Base-by-base conservation (phyloP, 805 yeast species). In the Saturnispora halmiae region DNA sequence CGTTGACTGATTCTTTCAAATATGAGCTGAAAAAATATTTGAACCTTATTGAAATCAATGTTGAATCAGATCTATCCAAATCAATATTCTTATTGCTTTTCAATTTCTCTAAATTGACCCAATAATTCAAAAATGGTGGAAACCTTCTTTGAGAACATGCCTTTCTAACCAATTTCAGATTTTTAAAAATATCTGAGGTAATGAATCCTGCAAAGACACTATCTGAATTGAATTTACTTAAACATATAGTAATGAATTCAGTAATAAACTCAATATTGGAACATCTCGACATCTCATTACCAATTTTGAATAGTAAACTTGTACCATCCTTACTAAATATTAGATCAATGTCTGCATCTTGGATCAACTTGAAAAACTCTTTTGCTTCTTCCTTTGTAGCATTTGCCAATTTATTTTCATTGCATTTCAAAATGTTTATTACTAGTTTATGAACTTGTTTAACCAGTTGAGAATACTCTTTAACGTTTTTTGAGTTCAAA, bases 331-430 rank as follows among this genome's bases (percentile, higher is more conserved):
- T 11, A 10, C 14, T 16, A 37, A 45, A 40, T 8, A 45, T 29
- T 10, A 45, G 28, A 15, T 42, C 43, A 24, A 40, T 20, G 37
- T 45, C 44, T 7, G 36, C 37, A 28, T 36, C 37, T 34, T 42
- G 44, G 30, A 45, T 39, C 11, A 45, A 30, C 14, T 38, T 45
- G 16, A 46, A 46, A 11, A 46, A 11, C n/a, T 10, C 3, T 6
- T 24, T 24, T 5, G 44, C 40, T 16, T 45, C 34, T 20, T 31
- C 42, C 9, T 25, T 28, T 6, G 18, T 14, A 14, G 42, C 42
- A n/a, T 19, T 19, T 14, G n/a, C 25, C 14, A 39, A 9, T 8
- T 24, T 11, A 4, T 27, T 33, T 18, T 21, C 18, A 11, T 40
- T 14, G 8, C 18, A 13, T 6, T 30, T 18, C 3, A 34, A 24